Conservation (phyloP, 768 basidiomycete species). For the Mycena metata region DNA sequence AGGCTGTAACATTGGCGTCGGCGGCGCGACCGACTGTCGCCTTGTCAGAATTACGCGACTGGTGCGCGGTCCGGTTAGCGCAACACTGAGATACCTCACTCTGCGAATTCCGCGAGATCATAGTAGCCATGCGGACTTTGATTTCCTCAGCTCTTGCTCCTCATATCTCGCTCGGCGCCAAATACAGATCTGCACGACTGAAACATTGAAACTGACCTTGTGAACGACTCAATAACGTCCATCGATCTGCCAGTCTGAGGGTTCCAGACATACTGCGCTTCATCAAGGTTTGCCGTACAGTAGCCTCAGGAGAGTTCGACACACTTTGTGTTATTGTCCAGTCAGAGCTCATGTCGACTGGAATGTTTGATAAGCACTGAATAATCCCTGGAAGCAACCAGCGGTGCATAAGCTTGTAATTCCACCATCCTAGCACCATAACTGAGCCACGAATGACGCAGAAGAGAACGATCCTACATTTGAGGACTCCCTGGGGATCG, state of each 20-base stretch:
- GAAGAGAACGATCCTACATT: constrained; percentile 2
- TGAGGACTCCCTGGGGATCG: constrained; percentile 16
- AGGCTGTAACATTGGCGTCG: too few species aligned
- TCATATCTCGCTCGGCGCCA: constrained; percentile 23
- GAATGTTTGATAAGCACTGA: constrained; percentile 22
- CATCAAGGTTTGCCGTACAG: constrained; percentile 28
- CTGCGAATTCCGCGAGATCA: background rate
- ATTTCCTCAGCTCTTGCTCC: constrained; percentile 23
- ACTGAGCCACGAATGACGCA: background rate
- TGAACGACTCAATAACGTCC: constrained; percentile 27
- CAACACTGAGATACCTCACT: constrained; percentile 17
- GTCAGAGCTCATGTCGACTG: too few species aligned
- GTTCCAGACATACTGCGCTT: constrained; percentile 28
- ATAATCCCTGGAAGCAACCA: constrained; percentile 26
- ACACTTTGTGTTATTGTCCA: too few species aligned
- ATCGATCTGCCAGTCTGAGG: constrained; percentile 22
- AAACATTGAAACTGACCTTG: constrained; percentile 14
- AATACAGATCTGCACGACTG: background rate
- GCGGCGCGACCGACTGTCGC: too few species aligned
- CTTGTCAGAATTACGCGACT: too few species aligned
- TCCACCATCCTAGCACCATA: constrained; percentile 24
- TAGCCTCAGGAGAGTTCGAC: too few species aligned
- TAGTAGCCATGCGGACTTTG: constrained; percentile 6
- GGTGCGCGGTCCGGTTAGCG: background rate
- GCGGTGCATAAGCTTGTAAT: constrained; percentile 24